Base-by-base conservation (phyloP, 805 yeast species). In the Yamadazyma akitaensis region DNA sequence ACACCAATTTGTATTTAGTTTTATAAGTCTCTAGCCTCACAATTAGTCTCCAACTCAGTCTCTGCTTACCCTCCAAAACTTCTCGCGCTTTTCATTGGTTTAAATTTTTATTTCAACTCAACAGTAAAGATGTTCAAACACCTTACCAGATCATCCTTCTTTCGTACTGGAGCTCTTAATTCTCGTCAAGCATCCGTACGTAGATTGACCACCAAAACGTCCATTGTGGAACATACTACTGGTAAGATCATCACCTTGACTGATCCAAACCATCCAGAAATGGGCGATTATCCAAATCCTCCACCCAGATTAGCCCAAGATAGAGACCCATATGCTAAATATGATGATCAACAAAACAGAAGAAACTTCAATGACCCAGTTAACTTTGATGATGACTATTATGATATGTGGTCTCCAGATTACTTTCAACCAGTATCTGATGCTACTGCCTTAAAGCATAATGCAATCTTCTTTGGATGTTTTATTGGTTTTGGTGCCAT, bases 361-460 rank as follows among this genome's bases (percentile, higher is more conserved):
- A 81, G 95, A 68, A 87, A 88, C 72, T 73, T 79, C 53, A 77
- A 80, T 53, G 90, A 88, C 51, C 87, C 89, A 25, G 64, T 87
- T 53, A 82, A 82, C 62, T 80, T 82, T 46, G 80, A 82, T 57
- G 85, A 83, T 54, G 96, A 88, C 60, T 69, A 79, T 64, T 73
- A 82, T 59, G 91, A 88, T 64, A 76, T 86, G 75, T 88, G 96
- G 96, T 79, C 96, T 8, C 94, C 96, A 11, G 95, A 88, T 59
- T 77, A 82, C 59, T 80, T 73, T 62, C 81, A 82, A 55, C 63
- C 72, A 33, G 85, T 81, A 30, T 68, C 77, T 34, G 84, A 85
- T 64, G 60, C 65, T 39, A 75, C 79, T 28, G 95, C 96, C 1
- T 63, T 81, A 44, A 74, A 66, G 55, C 80, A 80, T 63, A 77